Evolutionary conservation across 129 eudicot species (phyloP).

Genomic region (Tagetes patula): DNA sequence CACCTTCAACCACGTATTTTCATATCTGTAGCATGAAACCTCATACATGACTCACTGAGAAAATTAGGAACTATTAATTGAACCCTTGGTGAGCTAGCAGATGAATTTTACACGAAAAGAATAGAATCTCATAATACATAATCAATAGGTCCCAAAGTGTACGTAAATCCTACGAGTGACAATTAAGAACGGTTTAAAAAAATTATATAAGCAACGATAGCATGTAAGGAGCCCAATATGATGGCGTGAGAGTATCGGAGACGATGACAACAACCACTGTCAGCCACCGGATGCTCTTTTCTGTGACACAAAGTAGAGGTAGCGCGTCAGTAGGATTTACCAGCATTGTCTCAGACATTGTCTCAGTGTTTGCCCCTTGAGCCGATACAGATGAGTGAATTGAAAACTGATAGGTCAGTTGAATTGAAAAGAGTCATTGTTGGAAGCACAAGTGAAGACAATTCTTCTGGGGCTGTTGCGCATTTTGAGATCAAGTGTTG

Average conservation of each 20-base stretch:
- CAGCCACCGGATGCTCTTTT: constrained; percentile 29
- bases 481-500: constrained; percentile 40
- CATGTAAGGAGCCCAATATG: no score
- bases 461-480: constrained; percentile 44
- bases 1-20: no score
- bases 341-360: constrained; percentile 46
- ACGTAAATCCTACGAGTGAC: no score
- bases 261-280: constrained; percentile 26
- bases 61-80: no score
- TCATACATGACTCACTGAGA: no score
- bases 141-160: no score
- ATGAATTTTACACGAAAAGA: no score
- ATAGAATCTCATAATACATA: no score
- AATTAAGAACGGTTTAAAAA: no score
- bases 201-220: no score
- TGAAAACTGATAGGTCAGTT: constrained; percentile 42
- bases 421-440: constrained; percentile 64
- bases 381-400: constrained; percentile 55
- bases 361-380: constrained; percentile 66
- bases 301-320: constrained; percentile 43
- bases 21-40: no score
- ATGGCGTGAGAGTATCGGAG: constrained; percentile 17
- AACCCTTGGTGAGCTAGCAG: no score
- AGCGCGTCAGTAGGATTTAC: constrained; percentile 9
- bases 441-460: constrained; percentile 53